These are phyloP conservation scores for Acacia crassicarpa DNA, from an alignment of 306 rosid genomes.

Conservation along the genomic window DNA sequence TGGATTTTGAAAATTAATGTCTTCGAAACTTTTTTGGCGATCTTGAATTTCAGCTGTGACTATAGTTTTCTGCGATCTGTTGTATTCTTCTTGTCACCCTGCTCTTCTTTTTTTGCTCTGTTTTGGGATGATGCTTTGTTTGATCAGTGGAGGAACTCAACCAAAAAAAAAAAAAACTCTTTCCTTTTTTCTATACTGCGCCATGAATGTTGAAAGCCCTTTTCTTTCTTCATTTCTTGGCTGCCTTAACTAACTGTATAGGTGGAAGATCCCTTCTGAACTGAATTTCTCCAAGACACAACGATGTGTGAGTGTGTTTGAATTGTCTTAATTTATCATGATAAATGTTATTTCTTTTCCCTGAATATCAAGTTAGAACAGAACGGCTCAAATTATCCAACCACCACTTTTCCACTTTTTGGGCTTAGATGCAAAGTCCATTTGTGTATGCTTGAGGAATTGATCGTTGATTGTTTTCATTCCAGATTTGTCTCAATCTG, in stretches of 20 bases:
- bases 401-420: not conserved
- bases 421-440: not conserved
- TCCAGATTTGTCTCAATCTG: not conserved
- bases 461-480: conserved; percentile 11
- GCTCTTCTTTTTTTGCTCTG: not conserved
- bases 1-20: conserved; percentile 19
- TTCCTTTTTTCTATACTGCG: not conserved
- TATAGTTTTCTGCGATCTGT: conserved; percentile 34
- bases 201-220: not conserved
- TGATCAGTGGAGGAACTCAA: not conserved
- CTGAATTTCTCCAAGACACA: not conserved
- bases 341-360: not conserved
- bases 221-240: not conserved
- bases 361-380: not conserved
- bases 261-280: conserved; percentile 11
- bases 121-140: conserved; percentile 2
- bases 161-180: not conserved
- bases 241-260: not conserved
- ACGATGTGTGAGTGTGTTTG: not conserved
- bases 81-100: conserved; percentile 10
- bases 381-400: not conserved
- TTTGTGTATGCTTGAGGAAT: not conserved
- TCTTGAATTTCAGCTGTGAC: conserved; percentile 6
- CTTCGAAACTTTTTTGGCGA: conserved; percentile 21
- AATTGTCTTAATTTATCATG: not conserved